A percentile compares a stretch with the other conserved stretches of the same genome.
Conservation (phyloP, 1,284 basidiomycete species). For the Malassezia yamatoensis region DNA sequence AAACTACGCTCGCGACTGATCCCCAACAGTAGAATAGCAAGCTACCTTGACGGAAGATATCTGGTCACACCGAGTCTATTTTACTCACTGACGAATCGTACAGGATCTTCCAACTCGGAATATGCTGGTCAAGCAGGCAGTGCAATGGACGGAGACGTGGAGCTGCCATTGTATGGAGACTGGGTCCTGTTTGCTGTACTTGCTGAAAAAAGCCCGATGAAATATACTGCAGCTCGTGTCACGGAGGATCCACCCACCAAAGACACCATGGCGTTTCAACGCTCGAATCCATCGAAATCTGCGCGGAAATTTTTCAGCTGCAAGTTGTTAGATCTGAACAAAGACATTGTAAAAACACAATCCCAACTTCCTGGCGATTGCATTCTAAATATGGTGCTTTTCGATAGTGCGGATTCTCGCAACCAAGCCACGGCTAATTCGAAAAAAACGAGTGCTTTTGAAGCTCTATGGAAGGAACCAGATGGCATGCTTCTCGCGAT, state of each 20-base stretch:
- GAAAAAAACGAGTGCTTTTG: conserved; percentile 88
- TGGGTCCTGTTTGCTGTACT: conserved; percentile 83
- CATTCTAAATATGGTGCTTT: conserved; percentile 68
- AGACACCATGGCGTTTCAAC: background rate
- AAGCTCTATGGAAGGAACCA: conserved; percentile 67
- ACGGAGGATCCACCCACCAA: background rate
- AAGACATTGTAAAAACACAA: background rate
- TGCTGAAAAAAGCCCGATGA: conserved; percentile 68
- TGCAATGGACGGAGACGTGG: conserved; percentile 55
- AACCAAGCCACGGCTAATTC: conserved; percentile 53
- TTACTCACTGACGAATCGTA: conserved; percentile 56
- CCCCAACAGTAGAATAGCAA: conserved; percentile 66
- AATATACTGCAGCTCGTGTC: conserved; percentile 50
- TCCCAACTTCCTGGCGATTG: conserved; percentile 56
- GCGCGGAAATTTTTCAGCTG: conserved; percentile 77
- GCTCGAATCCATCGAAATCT: background rate
- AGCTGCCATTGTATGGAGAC: conserved; percentile 79
- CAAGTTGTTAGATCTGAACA: conserved; percentile 65
- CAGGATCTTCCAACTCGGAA: conserved; percentile 2
- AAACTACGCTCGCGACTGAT: conserved; percentile 55
- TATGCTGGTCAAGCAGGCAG: conserved; percentile 1
- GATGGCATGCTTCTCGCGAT: conserved; percentile 82
- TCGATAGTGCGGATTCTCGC: conserved; percentile 62
- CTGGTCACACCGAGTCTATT: conserved; percentile 75
- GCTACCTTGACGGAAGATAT: conserved; percentile 72